A percentile compares a stretch with the other conserved stretches of the same genome.
phyloP scores from a whole-genome alignment of 2,329 filamentous ascomycete species.

The Arthroderma sp. region DNA sequence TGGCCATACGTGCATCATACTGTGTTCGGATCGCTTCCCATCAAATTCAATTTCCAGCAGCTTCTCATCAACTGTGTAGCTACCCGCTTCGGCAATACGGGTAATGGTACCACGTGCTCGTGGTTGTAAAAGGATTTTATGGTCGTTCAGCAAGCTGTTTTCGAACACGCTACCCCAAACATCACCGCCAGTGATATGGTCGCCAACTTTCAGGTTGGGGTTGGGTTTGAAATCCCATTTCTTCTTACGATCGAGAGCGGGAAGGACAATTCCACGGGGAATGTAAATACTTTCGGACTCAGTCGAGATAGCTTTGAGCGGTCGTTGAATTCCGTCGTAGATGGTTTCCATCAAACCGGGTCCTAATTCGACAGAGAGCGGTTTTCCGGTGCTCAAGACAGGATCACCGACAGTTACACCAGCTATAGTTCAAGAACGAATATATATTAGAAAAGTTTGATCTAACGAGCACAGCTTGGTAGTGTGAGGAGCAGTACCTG shows the following conservation, averaged over 20 bases:
- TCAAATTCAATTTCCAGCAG: conserved; percentile 95
- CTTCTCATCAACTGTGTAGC: conserved; percentile 88
- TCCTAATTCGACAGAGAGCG: conserved; percentile 90
- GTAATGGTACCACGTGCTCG: conserved; percentile 86
- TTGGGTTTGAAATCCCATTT: conserved; percentile 89
- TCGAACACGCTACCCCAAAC: conserved; percentile 91
- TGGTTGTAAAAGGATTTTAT: conserved; percentile 86
- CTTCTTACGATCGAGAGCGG: conserved; percentile 76
- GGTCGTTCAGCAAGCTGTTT: conserved; percentile 85
- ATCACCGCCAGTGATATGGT: conserved; percentile 92
- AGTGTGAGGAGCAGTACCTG: conserved; percentile 48
- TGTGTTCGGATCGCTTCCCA: conserved; percentile 82
- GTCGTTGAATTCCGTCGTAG: conserved; percentile 97
- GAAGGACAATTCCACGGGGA: conserved; percentile 78
- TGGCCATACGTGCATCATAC: conserved; percentile 99
- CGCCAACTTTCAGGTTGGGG: conserved; percentile 72
- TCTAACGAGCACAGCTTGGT: neutral
- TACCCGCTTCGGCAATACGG: conserved; percentile 74
- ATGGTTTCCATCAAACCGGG: conserved; percentile 97
- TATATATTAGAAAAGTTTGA: neutral
- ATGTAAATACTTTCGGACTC: conserved; percentile 87
- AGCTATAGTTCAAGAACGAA: conserved; percentile 33
- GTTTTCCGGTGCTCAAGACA: conserved; percentile 80
- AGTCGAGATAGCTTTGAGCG: conserved; percentile 70
- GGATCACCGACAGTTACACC: conserved; percentile 94